These are phyloP conservation scores for Penicillium thymicola DNA, from an alignment of 2,329 filamentous ascomycete species.

Conservation along the genomic window DNA sequence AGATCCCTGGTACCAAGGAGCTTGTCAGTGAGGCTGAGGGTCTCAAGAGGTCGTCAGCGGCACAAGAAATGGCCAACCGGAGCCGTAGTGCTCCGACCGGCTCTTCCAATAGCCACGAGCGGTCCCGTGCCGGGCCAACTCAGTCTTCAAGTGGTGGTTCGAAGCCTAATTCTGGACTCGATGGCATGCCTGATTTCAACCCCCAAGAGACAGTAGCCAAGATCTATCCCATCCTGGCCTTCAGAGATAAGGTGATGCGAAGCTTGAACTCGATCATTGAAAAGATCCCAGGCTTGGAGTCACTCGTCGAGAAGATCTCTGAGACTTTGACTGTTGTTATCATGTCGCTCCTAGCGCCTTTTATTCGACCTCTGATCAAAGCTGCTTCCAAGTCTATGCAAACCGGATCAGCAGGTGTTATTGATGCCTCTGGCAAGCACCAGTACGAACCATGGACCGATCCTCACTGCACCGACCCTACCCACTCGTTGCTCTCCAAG, in stretches of 20 bases:
- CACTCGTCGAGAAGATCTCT: slow-evolving; percentile 87
- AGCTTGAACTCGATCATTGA: slow-evolving; percentile 77
- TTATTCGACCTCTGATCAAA: slow-evolving; percentile 86
- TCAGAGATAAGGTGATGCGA: slow-evolving; percentile 90
- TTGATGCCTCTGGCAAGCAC: slow-evolving; percentile 65
- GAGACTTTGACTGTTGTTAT: slow-evolving; percentile 92
- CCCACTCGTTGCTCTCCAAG: slow-evolving; percentile 78
- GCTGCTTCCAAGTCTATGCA: slow-evolving; percentile 81
- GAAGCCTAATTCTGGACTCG: slow-evolving; percentile 53
- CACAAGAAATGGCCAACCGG: slow-evolving; percentile 61
- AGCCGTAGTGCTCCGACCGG: slow-evolving; percentile 33
- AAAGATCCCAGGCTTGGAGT: slow-evolving; percentile 86
- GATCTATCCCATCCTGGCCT: slow-evolving; percentile 92
- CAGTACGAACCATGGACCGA: slow-evolving; percentile 81
- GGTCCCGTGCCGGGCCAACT: slow-evolving; percentile 36
- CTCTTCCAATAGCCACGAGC: slow-evolving; percentile 16
- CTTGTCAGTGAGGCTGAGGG: slow-evolving; percentile 65
- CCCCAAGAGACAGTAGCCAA: slow-evolving; percentile 70
- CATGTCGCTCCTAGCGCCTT: slow-evolving; percentile 84
- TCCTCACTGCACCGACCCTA: slow-evolving; percentile 70
- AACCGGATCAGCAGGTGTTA: slow-evolving; percentile 71
- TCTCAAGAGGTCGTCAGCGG: slow-evolving; percentile 59
- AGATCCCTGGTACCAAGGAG: slow-evolving; percentile 70
- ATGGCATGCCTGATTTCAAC: slow-evolving; percentile 77
- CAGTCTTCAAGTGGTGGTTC: slow-evolving; percentile 41